phyloP scores from a whole-genome alignment of 305 asterid genomes.

The Plantago coronopus region DNA sequence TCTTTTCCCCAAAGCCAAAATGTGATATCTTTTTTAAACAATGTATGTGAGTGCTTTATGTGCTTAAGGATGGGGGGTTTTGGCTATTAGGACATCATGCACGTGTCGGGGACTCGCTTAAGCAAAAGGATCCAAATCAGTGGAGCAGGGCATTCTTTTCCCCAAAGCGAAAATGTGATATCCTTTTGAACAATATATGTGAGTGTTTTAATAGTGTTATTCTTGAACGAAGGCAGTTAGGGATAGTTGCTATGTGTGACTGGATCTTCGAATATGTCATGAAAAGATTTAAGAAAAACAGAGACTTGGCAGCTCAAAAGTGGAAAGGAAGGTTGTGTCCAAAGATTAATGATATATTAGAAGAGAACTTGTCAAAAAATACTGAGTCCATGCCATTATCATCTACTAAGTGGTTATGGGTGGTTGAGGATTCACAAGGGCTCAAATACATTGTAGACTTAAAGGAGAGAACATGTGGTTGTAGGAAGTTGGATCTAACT shows the following conservation, averaged over 20 bases:
- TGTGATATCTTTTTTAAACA: background rate
- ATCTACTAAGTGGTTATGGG: background rate
- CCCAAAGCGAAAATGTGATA: background rate
- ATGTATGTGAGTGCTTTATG: background rate
- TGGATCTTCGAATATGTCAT: background rate
- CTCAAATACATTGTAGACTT: too few species aligned
- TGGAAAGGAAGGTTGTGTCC: background rate
- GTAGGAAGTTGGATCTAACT: background rate
- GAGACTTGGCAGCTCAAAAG: background rate
- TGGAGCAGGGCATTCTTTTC: background rate
- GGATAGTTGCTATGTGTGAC: background rate
- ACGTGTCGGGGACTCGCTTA: too few species aligned
- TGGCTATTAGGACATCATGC: too few species aligned
- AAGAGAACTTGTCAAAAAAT: background rate
- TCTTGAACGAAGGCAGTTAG: background rate
- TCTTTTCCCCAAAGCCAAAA: background rate
- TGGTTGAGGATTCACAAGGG: background rate
- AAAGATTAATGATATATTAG: background rate
- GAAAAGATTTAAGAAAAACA: background rate
- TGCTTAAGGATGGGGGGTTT: too few species aligned
- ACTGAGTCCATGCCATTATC: too few species aligned
- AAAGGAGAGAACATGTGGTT: background rate
- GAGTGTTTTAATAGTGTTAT: background rate
- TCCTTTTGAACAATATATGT: background rate
- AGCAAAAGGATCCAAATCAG: background rate